Percentiles rank a stretch among this genome's conserved stretches.
These are phyloP conservation scores for Aspergillus costaricaensis DNA, from an alignment of 2,329 filamentous ascomycete species.

Conservation along the genomic window DNA sequence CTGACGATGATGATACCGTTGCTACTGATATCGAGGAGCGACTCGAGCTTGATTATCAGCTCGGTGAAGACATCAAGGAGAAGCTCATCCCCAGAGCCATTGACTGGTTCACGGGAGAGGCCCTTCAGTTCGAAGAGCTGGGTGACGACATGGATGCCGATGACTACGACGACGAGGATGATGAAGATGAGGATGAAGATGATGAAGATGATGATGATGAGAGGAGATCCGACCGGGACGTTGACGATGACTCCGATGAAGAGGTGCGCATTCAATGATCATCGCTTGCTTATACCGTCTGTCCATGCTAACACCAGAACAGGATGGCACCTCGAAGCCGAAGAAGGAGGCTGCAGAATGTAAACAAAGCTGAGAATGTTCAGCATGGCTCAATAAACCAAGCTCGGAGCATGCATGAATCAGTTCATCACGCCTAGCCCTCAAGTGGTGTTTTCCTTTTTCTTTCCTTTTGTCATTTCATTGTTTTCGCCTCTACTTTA, in stretches of 20 bases:
- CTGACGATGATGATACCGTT: slow-evolving; percentile 67
- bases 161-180: slow-evolving; percentile 85
- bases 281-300: not conserved
- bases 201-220: slow-evolving; percentile 81
- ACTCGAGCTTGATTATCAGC: slow-evolving; percentile 96
- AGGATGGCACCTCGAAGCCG: slow-evolving; percentile 86
- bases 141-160: slow-evolving; percentile 81
- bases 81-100: slow-evolving; percentile 98
- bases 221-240: slow-evolving; percentile 62
- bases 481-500: slow-evolving; percentile 33
- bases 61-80: slow-evolving; percentile 99
- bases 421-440: not conserved
- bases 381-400: not conserved
- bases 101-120: slow-evolving; percentile 99
- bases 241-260: slow-evolving; percentile 66
- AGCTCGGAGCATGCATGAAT: not conserved
- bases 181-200: slow-evolving; percentile 85
- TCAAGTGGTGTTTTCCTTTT: not conserved
- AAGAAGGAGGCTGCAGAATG: slow-evolving; percentile 94
- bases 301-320: slow-evolving; percentile 13
- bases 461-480: slow-evolving; percentile 22
- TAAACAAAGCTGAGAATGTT: slow-evolving; percentile 77
- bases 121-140: slow-evolving; percentile 92
- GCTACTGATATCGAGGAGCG: slow-evolving; percentile 94
- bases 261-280: slow-evolving; percentile 40